Conservation (phyloP, 1,139 yeast species). For the Debaryomyces fabryi region DNA sequence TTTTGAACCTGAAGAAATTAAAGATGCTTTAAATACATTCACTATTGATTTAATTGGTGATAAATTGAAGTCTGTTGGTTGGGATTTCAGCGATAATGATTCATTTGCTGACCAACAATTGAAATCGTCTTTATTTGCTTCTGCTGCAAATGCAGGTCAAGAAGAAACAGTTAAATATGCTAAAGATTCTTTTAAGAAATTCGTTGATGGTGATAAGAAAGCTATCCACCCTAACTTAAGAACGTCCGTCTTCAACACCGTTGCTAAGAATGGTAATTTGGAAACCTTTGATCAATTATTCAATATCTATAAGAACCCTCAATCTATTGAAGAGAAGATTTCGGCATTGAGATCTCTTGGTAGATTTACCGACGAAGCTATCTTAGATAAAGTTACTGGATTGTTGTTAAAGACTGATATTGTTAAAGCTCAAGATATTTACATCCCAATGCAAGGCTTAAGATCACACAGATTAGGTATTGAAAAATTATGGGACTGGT, state of each 20-base stretch:
- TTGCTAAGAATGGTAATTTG: constrained; percentile 67
- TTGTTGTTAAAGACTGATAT: constrained; percentile 68
- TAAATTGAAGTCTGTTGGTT: constrained; percentile 65
- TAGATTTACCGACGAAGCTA: constrained; percentile 57
- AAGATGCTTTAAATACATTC: constrained; percentile 60
- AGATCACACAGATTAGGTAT: constrained; percentile 64
- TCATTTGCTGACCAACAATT: constrained; percentile 74
- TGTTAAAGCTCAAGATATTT: constrained; percentile 79
- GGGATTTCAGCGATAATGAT: constrained; percentile 65
- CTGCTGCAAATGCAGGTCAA: constrained; percentile 68
- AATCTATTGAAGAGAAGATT: constrained; percentile 72
- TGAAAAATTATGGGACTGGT: constrained; percentile 75
- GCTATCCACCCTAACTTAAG: constrained; percentile 85
- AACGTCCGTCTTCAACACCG: constrained; percentile 66
- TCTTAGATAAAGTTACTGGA: constrained; percentile 62
- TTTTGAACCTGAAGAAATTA: constrained; percentile 62
- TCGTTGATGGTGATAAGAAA: constrained; percentile 61
- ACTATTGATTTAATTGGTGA: constrained; percentile 60
- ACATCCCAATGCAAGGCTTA: constrained; percentile 75
- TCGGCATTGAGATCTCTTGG: constrained; percentile 80
- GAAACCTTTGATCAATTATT: constrained; percentile 65
- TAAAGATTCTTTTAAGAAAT: constrained; percentile 58
- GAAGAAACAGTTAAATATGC: constrained; percentile 56
- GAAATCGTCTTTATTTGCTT: constrained; percentile 69
- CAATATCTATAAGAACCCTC: constrained; percentile 65